A percentile compares a stretch with the other conserved stretches of the same genome.
phyloP scores from a whole-genome alignment of 1,139 yeast genomes.

The Yamadazyma dushanensis region DNA sequence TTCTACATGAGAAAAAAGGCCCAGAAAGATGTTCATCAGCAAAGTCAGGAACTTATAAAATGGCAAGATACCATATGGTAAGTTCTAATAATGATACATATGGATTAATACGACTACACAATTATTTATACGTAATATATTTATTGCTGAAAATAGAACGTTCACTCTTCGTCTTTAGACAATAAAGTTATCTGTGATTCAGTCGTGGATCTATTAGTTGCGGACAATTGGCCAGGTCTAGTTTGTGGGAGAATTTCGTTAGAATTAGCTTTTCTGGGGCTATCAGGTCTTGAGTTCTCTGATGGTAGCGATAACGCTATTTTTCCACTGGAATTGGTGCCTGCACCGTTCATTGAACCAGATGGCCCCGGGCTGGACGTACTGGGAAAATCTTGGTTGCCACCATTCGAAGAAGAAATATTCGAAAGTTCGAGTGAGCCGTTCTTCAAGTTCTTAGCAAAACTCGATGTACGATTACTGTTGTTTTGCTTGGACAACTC shows the following conservation, averaged over 20 bases:
- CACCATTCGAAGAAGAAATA: conserved; percentile 15
- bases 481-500: conserved; percentile 53
- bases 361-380: conserved; percentile 3
- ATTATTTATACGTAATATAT: conserved; percentile 4
- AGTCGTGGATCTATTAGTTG: conserved; percentile 33
- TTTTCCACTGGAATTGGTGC: conserved; percentile 4
- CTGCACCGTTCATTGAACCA: neutral
- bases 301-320: conserved; percentile 7
- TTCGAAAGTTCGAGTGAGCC: conserved; percentile 28
- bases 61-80: conserved; percentile 69
- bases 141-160: conserved; percentile 1
- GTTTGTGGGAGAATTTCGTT: conserved; percentile 21
- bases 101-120: neutral
- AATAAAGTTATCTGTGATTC: conserved; percentile 25
- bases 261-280: conserved; percentile 27
- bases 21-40: conserved; percentile 78
- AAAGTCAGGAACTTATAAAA: conserved; percentile 67
- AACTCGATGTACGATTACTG: conserved; percentile 47
- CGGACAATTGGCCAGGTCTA: conserved; percentile 36
- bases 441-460: conserved; percentile 48
- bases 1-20: conserved; percentile 97
- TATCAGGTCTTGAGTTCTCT: conserved; percentile 12
- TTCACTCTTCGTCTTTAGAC: conserved; percentile 5
- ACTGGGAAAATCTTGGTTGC: conserved; percentile 4
- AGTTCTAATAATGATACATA: conserved; percentile 2